These are phyloP conservation scores for Trapa bicornis DNA, from an alignment of 345 rosid genomes.

Conservation along the genomic window DNA sequence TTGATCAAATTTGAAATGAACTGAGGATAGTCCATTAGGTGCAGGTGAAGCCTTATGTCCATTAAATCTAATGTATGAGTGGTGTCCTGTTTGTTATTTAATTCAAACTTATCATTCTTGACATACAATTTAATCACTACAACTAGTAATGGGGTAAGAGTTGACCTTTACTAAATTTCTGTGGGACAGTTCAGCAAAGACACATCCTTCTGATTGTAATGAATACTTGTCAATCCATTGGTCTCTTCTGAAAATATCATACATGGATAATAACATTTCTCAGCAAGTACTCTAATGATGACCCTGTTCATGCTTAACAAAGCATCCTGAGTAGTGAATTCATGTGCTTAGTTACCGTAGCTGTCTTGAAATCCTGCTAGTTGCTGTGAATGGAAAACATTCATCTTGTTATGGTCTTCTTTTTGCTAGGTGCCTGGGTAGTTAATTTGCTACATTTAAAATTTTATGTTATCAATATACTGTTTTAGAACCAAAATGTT, in stretches of 20 bases:
- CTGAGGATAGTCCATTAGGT: neutral
- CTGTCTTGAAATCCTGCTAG: neutral
- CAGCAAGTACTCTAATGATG: neutral
- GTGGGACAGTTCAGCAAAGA: neutral
- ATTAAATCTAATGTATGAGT: neutral
- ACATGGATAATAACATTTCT: neutral
- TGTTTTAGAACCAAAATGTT: neutral
- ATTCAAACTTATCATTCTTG: neutral
- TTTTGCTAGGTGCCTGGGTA: neutral
- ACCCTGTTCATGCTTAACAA: neutral
- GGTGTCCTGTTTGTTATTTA: neutral
- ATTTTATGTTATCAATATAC: neutral
- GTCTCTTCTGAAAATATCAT: neutral
- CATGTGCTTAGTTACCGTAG: neutral
- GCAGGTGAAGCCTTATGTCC: neutral
- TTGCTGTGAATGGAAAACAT: neutral
- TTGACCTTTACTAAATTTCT: neutral
- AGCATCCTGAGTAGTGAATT: neutral
- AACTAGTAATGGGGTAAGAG: neutral
- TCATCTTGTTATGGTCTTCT: neutral
- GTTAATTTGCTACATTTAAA: neutral
- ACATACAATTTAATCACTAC: neutral
- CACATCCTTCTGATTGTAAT: neutral
- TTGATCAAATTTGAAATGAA: neutral
- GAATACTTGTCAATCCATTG: neutral